Conservation (phyloP, 768 basidiomycete species). For the Trametes punicea region DNA sequence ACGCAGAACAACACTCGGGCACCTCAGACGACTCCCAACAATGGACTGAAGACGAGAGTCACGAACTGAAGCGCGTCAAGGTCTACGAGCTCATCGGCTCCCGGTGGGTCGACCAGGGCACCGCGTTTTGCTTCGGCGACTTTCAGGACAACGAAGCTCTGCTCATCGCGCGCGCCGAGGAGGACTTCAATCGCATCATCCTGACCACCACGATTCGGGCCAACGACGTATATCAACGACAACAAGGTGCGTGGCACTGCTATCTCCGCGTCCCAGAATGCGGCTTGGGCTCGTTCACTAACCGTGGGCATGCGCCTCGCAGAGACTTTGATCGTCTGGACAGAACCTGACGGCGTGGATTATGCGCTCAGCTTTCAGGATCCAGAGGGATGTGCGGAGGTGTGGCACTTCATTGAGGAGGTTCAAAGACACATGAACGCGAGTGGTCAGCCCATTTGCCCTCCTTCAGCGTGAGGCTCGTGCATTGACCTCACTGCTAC, state of each 20-base stretch:
- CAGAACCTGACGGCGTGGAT: constrained; percentile 90
- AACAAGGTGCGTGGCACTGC: constrained; percentile 61
- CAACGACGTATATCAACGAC: constrained; percentile 82
- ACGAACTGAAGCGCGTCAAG: constrained; percentile 89
- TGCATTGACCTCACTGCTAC: neutral
- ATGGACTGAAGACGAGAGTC: constrained; percentile 57
- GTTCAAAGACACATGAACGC: constrained; percentile 81
- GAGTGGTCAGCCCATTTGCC: constrained; percentile 44
- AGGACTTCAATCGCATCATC: constrained; percentile 66
- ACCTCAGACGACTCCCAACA: constrained; percentile 57
- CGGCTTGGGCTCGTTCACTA: constrained; percentile 2
- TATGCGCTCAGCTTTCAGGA: constrained; percentile 98
- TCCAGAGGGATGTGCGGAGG: constrained; percentile 89
- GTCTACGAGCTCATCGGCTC: constrained; percentile 93
- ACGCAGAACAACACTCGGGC: constrained; percentile 22
- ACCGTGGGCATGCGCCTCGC: constrained; percentile 14
- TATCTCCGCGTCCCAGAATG: constrained; percentile 14
- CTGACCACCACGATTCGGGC: constrained; percentile 78
- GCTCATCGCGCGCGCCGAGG: constrained; percentile 81
- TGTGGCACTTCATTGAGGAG: constrained; percentile 95
- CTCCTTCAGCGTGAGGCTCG: neutral
- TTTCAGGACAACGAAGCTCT: constrained; percentile 77
- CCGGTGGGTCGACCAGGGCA: constrained; percentile 95
- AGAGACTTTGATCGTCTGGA: constrained; percentile 99
- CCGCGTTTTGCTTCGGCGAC: constrained; percentile 93